These are phyloP conservation scores for Cercospora brassicicola DNA, from an alignment of 2,329 filamentous ascomycete genomes.

Conservation along the genomic window DNA sequence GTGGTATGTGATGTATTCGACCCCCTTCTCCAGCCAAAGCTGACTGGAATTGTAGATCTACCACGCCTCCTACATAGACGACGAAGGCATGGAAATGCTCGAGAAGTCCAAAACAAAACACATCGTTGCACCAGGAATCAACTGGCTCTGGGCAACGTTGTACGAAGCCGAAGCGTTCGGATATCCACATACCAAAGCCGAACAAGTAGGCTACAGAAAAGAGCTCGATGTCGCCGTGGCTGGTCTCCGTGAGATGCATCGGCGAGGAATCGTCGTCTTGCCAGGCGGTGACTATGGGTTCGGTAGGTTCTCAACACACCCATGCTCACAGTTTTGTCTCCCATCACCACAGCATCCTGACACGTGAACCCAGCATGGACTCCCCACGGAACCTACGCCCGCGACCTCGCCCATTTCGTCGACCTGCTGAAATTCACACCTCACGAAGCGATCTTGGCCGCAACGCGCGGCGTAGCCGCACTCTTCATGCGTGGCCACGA, in stretches of 20 bases:
- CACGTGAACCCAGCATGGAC: conserved; percentile 41
- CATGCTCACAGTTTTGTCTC: not conserved
- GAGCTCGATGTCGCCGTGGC: conserved; percentile 45
- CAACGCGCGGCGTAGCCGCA: conserved; percentile 53
- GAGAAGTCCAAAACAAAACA: conserved; percentile 44
- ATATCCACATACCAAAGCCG: conserved; percentile 46
- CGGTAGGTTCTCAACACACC: conserved; percentile 12
- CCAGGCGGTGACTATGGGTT: conserved; percentile 53
- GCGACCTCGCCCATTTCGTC: conserved; percentile 48
- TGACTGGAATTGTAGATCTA: conserved; percentile 38
- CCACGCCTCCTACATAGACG: conserved; percentile 50
- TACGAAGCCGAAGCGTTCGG: conserved; percentile 45
- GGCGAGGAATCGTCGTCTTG: conserved; percentile 48
- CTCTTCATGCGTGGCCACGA: conserved; percentile 49
- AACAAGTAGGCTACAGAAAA: conserved; percentile 47
- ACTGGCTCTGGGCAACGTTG: conserved; percentile 46
- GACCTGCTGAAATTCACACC: conserved; percentile 49
- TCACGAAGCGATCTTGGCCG: conserved; percentile 48
- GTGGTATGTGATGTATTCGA: conserved; percentile 45
- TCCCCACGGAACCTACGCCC: conserved; percentile 51
- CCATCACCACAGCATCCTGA: not conserved
- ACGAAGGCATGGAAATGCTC: conserved; percentile 45
- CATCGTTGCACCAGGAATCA: conserved; percentile 48
- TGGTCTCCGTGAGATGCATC: conserved; percentile 49
- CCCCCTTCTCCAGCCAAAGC: no score